Percentiles rank a stretch among this genome's conserved stretches.
These are phyloP conservation scores for Pleoardoris graminearum DNA, from an alignment of 2,329 filamentous ascomycete species.

Conservation along the genomic window DNA sequence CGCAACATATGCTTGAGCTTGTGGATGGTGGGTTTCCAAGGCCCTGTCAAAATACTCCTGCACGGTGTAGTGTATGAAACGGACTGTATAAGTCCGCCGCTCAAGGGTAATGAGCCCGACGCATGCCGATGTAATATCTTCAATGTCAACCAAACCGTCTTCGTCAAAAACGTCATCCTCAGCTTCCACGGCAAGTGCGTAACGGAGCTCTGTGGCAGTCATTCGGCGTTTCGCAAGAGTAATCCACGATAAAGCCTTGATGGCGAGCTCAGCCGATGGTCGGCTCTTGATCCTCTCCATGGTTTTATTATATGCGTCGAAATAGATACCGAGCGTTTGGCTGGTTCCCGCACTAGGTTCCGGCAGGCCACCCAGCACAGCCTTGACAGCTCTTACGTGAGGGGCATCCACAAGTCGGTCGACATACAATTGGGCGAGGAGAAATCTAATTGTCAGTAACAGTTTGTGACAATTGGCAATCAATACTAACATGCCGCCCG, in stretches of 20 bases:
- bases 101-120: slow-evolving; percentile 34
- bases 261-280: slow-evolving; percentile 37
- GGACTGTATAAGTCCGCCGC: slow-evolving; percentile 24
- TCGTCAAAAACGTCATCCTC: slow-evolving; percentile 2
- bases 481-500: slow-evolving; percentile 15
- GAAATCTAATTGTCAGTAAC: slow-evolving; percentile 38
- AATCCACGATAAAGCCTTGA: slow-evolving; percentile 14
- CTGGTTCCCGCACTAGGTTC: slow-evolving; percentile 18
- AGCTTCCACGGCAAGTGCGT: slow-evolving; percentile 5
- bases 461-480: too few relatives aligned
- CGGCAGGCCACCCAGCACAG: too few relatives aligned
- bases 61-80: slow-evolving; percentile 26
- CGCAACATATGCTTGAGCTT: neutral
- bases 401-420: slow-evolving; percentile 34
- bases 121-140: slow-evolving; percentile 15
- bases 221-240: slow-evolving; percentile 8
- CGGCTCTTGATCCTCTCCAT: slow-evolving; percentile 51
- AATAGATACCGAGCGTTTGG: neutral
- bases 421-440: slow-evolving; percentile 46
- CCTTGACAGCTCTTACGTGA: slow-evolving; percentile 11
- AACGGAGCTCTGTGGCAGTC: slow-evolving; percentile 7
- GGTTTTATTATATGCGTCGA: slow-evolving; percentile 45
- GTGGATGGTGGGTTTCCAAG: neutral
- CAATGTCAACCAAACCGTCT: slow-evolving; percentile 9
- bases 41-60: slow-evolving; percentile 11